phyloP scores from a whole-genome alignment of 495 filamentous ascomycete species.

The Penicillium arizonense region DNA sequence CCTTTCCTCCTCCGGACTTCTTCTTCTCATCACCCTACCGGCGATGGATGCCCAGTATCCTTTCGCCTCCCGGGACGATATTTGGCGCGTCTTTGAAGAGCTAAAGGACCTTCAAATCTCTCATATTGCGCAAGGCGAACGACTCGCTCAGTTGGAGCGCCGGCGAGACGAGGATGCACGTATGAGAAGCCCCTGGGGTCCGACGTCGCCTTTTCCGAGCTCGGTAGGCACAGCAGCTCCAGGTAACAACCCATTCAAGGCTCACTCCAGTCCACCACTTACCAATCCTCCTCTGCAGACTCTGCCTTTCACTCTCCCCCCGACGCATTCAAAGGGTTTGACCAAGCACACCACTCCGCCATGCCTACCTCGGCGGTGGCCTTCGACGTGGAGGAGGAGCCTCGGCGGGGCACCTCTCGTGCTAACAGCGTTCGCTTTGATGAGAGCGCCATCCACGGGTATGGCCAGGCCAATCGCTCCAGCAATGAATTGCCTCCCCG shows the following conservation, averaged over 20 bases:
- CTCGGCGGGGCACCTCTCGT: slow-evolving; percentile 83
- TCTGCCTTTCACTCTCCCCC: slow-evolving; percentile 68
- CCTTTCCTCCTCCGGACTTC: not conserved
- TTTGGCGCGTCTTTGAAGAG: slow-evolving; percentile 85
- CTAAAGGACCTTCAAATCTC: slow-evolving; percentile 77
- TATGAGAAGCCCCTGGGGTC: slow-evolving; percentile 82
- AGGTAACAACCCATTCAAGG: slow-evolving; percentile 47
- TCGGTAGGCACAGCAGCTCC: slow-evolving; percentile 70
- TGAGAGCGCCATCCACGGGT: slow-evolving; percentile 89
- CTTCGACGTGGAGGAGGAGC: slow-evolving; percentile 86
- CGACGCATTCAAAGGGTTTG: slow-evolving; percentile 81
- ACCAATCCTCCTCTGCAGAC: slow-evolving; percentile 46
- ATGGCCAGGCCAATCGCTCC: slow-evolving; percentile 75
- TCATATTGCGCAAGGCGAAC: slow-evolving; percentile 78
- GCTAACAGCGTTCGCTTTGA: slow-evolving; percentile 99
- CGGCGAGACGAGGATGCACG: slow-evolving; percentile 79
- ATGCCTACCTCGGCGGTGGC: slow-evolving; percentile 68
- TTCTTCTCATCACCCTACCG: slow-evolving; percentile 4
- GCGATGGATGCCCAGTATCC: slow-evolving; percentile 65
- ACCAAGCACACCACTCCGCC: slow-evolving; percentile 68
- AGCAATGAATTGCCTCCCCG: slow-evolving; percentile 77
- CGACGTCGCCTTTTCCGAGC: slow-evolving; percentile 74
- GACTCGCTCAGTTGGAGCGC: slow-evolving; percentile 75
- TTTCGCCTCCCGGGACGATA: slow-evolving; percentile 69
- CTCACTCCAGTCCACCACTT: slow-evolving; percentile 7